Base-by-base conservation (phyloP, 768 basidiomycete genomes). In the Xanthoconium purpureum region DNA sequence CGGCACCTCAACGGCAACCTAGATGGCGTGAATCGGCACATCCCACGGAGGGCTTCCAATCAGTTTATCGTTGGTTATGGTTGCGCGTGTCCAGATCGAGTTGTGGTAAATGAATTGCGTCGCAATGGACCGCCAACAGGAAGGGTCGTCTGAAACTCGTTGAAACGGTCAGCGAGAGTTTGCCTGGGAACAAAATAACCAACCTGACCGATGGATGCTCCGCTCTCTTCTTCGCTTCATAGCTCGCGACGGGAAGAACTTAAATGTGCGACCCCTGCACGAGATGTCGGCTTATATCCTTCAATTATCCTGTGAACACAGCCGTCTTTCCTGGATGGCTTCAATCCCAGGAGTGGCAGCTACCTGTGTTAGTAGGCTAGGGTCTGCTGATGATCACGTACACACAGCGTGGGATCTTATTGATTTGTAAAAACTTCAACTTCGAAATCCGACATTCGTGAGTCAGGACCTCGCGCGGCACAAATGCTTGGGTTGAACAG, bases 101-200 rank as follows among this genome's bases (percentile, higher is more conserved):
- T 29, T 17, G 17, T 6, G 8, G 20, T 32, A 48, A n/a, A 49
- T 30, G 38, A 39, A 61, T 29, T 29, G 13, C 0, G 24, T 33
- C 24, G 50, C 36, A 38, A 5, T 9, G 46, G 8, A 39, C 6
- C 4, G 24, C 2, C 17, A 28, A 32, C 10, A 9, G 5, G 46
- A 29, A 38, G 39, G 5, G 15, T 9, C 5, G 32, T 18, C 42
- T 57, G 47, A 24, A 12, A 2, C 30, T 3, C 8, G 14, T 14
- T 1, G 2, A 8, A 53, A 29, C 29, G n/a, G 11, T 18, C 18
- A 8, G 3, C 28, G 5, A 13, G n/a, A 13, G 15, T 13, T 0
- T 5, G 48, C 54, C 43, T 47, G 59, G 59, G 60, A 57, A 62
- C 2, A 6, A 37, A 50, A 51, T 17, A 7, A n/a, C 47, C 3